Evolutionary conservation across 1,284 basidiomycete species (phyloP).

Genomic region (Leccinum solheimii): DNA sequence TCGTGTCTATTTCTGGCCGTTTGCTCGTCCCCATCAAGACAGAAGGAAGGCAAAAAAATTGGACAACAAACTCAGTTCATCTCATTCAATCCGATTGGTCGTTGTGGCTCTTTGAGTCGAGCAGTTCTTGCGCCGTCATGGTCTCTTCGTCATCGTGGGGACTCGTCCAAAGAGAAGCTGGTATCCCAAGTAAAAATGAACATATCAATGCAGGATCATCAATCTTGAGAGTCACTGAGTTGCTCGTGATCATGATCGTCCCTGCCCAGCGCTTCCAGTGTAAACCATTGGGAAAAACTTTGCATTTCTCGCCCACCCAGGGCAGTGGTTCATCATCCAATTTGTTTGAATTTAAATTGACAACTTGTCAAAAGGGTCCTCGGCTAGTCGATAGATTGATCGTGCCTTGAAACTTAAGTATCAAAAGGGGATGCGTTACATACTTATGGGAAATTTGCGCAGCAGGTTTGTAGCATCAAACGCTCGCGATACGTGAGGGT

Average conservation of each 20-base stretch:
- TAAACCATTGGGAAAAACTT: neutral
- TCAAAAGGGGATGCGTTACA: neutral
- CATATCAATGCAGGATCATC: constrained; percentile 1
- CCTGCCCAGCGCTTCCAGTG: neutral
- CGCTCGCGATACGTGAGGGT: neutral
- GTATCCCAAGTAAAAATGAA: neutral
- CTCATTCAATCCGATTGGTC: neutral
- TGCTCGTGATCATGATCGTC: neutral
- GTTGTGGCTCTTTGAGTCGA: neutral
- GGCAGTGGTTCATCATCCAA: constrained; percentile 1
- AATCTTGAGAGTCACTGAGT: constrained; percentile 1
- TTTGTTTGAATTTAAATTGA: neutral
- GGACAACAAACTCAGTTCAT: neutral
- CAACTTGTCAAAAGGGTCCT: neutral
- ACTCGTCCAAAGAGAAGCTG: constrained; percentile 7
- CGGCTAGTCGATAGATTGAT: neutral
- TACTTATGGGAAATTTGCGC: neutral
- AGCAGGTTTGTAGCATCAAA: neutral
- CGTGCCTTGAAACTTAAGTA: neutral
- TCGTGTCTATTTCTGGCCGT: constrained; percentile 3
- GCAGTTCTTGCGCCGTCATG: constrained; percentile 22
- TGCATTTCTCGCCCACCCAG: neutral
- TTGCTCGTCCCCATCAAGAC: constrained; percentile 22
- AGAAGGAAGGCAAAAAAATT: neutral
- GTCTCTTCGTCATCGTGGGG: constrained; percentile 19